phyloP scores from a whole-genome alignment of 2,329 filamentous ascomycete species.

The Aspergillus neoniger region DNA sequence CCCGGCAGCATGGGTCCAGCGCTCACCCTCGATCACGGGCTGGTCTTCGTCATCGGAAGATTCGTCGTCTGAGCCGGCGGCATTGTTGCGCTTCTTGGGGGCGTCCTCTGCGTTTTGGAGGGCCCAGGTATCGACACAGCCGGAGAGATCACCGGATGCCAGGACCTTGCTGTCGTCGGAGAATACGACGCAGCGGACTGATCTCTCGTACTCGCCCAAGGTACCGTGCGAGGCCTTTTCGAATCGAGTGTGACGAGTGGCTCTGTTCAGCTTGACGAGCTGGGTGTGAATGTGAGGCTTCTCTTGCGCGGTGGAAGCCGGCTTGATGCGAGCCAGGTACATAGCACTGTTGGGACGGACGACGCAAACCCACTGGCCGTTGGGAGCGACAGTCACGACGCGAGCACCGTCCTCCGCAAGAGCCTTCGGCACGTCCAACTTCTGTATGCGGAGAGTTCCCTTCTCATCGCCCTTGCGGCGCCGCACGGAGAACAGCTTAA shows the following conservation, averaged over 20 bases:
- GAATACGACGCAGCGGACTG: slow-evolving; percentile 73
- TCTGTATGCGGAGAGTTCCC: slow-evolving; percentile 68
- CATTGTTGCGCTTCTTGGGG: slow-evolving; percentile 44
- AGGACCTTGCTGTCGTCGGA: slow-evolving; percentile 78
- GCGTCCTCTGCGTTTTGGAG: slow-evolving; percentile 56
- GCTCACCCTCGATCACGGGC: slow-evolving; percentile 58
- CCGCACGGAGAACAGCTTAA: slow-evolving; percentile 75
- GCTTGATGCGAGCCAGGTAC: slow-evolving; percentile 53
- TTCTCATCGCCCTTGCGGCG: slow-evolving; percentile 54
- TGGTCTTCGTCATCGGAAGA: slow-evolving; percentile 53
- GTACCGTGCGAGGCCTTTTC: slow-evolving; percentile 63
- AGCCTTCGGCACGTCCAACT: slow-evolving; percentile 63
- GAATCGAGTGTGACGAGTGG: slow-evolving; percentile 33
- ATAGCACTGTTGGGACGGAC: slow-evolving; percentile 64
- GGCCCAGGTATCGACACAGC: slow-evolving; percentile 85
- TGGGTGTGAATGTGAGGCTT: slow-evolving; percentile 50
- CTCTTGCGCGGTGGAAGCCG: slow-evolving; percentile 43
- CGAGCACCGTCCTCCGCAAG: slow-evolving; percentile 67
- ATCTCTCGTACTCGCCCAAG: slow-evolving; percentile 74
- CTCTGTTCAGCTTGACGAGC: slow-evolving; percentile 43
- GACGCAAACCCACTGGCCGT: slow-evolving; percentile 48
- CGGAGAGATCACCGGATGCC: slow-evolving; percentile 77
- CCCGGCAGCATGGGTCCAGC: slow-evolving; percentile 75
- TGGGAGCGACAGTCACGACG: slow-evolving; percentile 56
- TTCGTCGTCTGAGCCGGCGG: slow-evolving; percentile 51